Evolutionary conservation across 2,329 filamentous ascomycete species (phyloP).

Genomic region (Paracoccidioides lutzii): DNA sequence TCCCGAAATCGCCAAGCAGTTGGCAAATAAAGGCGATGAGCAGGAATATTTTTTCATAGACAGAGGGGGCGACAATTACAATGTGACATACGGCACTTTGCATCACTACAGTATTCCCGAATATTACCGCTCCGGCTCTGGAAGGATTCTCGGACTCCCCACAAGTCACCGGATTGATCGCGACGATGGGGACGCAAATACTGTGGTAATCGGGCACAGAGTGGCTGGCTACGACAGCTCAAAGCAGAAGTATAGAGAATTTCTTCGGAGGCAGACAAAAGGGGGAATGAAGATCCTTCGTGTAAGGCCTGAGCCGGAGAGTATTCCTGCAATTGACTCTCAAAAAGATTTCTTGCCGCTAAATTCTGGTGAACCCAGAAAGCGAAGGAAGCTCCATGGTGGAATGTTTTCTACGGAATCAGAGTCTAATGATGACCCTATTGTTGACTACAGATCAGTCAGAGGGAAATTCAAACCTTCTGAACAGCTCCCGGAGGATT

Average conservation of each 20-base stretch:
- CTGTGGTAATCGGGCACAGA: constrained; percentile 24
- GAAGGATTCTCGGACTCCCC: constrained; percentile 55
- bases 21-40: constrained; percentile 9
- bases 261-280: constrained; percentile 19
- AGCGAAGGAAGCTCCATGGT: constrained; percentile 27
- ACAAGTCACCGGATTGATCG: constrained; percentile 53
- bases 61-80: constrained; percentile 61
- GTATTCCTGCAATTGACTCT: constrained; percentile 13
- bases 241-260: constrained; percentile 35
- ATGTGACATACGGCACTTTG: constrained; percentile 59
- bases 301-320: constrained; percentile 13
- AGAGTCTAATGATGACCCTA: constrained; percentile 38
- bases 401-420: constrained; percentile 11
- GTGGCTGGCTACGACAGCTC: constrained; percentile 26
- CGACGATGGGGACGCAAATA: constrained; percentile 36
- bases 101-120: constrained; percentile 58
- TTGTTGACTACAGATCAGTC: constrained; percentile 54
- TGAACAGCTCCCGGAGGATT: constrained; percentile 34
- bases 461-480: constrained; percentile 46
- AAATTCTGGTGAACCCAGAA: constrained; percentile 17
- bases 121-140: constrained; percentile 57
- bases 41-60: constrained; percentile 49
- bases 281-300: constrained; percentile 13
- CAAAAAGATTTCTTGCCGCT: constrained; percentile 24
- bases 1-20: constrained; percentile 9